Evolutionary conservation across 1,139 yeast species (phyloP), one percentile per base, ranked within the genome.

Genomic region (Wickerhamomyces sp.): DNA sequence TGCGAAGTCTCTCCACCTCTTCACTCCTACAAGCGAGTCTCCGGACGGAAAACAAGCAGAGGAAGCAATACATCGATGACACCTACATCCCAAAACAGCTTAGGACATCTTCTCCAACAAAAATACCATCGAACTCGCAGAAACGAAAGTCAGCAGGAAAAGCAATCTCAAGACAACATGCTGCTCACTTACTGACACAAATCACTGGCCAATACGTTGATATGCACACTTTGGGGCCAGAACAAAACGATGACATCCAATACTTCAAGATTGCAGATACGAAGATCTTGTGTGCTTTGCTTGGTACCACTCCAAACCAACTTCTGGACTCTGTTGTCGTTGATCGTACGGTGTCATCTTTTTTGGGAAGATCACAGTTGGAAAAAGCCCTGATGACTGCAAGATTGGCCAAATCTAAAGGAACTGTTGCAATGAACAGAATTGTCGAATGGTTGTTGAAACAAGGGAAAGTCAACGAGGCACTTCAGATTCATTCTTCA

Each of bases 351-450:
- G 76, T 73, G 0, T 47, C 59, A 12, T 69, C 70, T 36, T 68
- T 80, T 37, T 58, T 82, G 21, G 61, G 59, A 16, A 56, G 70
- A 35, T 76, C 67, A 36, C 70, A 70, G 33, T 44, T 64, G 0
- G 64, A 61, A 23, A 68, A 83, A 40, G 89, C 91, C 0, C 45
- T 69, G 13, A 64, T 65, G 40, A 55, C 80, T 17, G 68, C 75
- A 6, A 64, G 67, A 32, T 43, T 79, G 19, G 78, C 84, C 0
- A 62, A 68, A 19, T 46, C 45, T 6, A 62, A 65, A 22, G 85
- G 85, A 9, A 51, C 66, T 0, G 84, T 77, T 20, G 84, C 75
- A 1, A 70, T 76, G 75, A 83, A 83, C 43, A 64, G 70, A 13
- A 65, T 83, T 1, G 54, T 75, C 50, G 67, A 70, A 41, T 69